phyloP scores from a whole-genome alignment of 2,329 filamentous ascomycete species.

The Periglandula ipomoeae region DNA sequence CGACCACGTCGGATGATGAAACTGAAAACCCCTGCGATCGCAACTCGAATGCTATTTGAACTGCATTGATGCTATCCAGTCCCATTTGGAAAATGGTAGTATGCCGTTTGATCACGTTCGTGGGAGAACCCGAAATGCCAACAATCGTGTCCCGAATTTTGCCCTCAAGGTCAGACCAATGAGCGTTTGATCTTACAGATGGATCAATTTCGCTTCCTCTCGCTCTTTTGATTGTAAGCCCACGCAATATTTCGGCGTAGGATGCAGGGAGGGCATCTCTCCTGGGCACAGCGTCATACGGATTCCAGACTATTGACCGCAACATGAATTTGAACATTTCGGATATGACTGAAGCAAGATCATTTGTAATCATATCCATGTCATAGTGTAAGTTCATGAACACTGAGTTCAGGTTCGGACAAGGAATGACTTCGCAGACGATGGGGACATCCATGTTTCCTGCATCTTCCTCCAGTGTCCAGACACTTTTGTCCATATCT shows the following conservation, averaged over 20 bases:
- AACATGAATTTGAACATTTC: conserved; percentile 23
- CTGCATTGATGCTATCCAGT: conserved; percentile 80
- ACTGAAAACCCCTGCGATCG: conserved; percentile 49
- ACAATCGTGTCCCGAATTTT: conserved; percentile 48
- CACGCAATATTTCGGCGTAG: conserved; percentile 10
- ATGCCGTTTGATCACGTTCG: conserved; percentile 40
- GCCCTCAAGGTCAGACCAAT: conserved; percentile 43
- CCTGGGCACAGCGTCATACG: conserved; percentile 12
- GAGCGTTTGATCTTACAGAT: conserved; percentile 12
- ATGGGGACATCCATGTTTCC: conserved; percentile 66
- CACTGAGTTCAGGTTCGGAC: conserved; percentile 40
- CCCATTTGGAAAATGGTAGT: conserved; percentile 84
- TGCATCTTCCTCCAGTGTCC: conserved; percentile 47
- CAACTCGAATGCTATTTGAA: conserved; percentile 64
- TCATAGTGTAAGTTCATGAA: conserved; percentile 55
- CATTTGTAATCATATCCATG: conserved; percentile 26
- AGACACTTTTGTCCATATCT: conserved; percentile 44
- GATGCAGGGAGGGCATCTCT: background rate
- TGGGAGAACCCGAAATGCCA: conserved; percentile 43
- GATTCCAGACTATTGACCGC: conserved; percentile 16
- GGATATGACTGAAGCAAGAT: conserved; percentile 18
- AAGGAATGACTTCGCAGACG: conserved; percentile 64
- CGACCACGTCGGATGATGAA: conserved; percentile 66
- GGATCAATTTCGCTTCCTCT: conserved; percentile 9
- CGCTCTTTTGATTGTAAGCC: conserved; percentile 14